phyloP scores from a whole-genome alignment of 1,139 yeast genomes.

The Geotrichum candidum region DNA sequence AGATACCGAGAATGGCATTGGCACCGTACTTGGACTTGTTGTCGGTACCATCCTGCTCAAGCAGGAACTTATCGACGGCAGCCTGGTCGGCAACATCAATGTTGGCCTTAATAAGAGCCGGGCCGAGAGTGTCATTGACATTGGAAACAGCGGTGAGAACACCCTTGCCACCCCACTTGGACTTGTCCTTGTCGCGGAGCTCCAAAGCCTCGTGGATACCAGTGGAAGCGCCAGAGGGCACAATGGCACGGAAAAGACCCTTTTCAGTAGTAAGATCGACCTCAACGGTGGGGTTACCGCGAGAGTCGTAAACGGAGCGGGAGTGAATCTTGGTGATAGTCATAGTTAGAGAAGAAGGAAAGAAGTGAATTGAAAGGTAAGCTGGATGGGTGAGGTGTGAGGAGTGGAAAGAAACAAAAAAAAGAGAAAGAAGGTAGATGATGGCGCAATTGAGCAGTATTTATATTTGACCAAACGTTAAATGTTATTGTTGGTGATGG shows the following conservation, averaged over 20 bases:
- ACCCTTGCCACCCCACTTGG: slow-evolving; percentile 96
- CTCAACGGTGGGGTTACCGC: slow-evolving; percentile 93
- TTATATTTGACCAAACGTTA: not conserved
- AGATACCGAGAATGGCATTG: slow-evolving; percentile 91
- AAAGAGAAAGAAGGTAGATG: not conserved
- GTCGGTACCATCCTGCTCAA: slow-evolving; percentile 80
- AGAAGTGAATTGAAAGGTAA: not conserved
- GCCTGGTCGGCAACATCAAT: slow-evolving; percentile 73
- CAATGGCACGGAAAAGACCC: slow-evolving; percentile 87
- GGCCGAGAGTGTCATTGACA: slow-evolving; percentile 84
- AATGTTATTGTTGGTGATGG: not conserved
- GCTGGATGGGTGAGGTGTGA: not conserved
- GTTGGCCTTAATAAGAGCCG: slow-evolving; percentile 71
- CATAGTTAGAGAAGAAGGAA: slow-evolving; percentile 30
- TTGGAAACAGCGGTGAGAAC: slow-evolving; percentile 86
- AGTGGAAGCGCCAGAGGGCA: slow-evolving; percentile 96
- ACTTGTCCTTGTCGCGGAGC: slow-evolving; percentile 90
- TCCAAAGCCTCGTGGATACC: slow-evolving; percentile 94
- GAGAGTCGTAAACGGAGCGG: slow-evolving; percentile 93
- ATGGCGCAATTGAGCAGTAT: not conserved
- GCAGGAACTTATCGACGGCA: slow-evolving; percentile 72
- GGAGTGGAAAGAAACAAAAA: not conserved
- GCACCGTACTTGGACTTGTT: slow-evolving; percentile 95
- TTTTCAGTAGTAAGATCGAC: slow-evolving; percentile 81
- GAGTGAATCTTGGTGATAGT: slow-evolving; percentile 67